Evolutionary conservation across 192 early-diverging fungal genomes (phyloP), one percentile per base, ranked within the genome.

Genomic region (Kickxella alabastrina): DNA sequence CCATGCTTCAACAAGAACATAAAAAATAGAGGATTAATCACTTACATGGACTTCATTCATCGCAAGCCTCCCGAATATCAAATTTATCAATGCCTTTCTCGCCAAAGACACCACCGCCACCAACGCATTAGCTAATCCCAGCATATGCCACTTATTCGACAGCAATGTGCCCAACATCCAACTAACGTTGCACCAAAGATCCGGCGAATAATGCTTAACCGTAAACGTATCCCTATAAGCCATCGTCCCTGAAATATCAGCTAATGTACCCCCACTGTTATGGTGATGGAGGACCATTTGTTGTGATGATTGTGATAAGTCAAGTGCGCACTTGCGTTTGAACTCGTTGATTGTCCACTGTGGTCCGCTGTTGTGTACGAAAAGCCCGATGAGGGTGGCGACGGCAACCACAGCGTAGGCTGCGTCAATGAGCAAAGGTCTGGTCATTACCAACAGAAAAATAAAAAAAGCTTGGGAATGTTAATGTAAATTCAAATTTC

Each of bases 121-220:
- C 37, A 75, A 55, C 29, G 72, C 72, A 55, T 75, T 75, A 14
- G 46, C 65, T 57, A 75, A 53, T 8, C 59, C 71, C 64, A 75
- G 43, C 44, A 75, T 64, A 36, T 57, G 65, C 72, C 72, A 75
- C 49, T 75, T 75, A 31, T 62, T 75, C 28, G 72, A 75, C 40
- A 75, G 26, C 28, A 75, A 41, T 18, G 61, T 45, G 10, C 52
- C 72, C 27, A 75, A 55, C 29, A 54, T 53, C 72, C 72, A 68
- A 50, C 74, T 70, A 56, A 77, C 62, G 34, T 45, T 57, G 53
- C 74, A 77, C 74, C 74, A 77, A 23, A 77, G 52, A 27, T 38
- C 39, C 4, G 74, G 67, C 23, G 66, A 70, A 18, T 54, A 62
- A 39, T 68, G 51, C 43, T 70, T 68, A 52, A 70, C 52, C 1